Conservation (phyloP, 2,329 filamentous ascomycete genomes). For the Biscogniauxia sp. region DNA sequence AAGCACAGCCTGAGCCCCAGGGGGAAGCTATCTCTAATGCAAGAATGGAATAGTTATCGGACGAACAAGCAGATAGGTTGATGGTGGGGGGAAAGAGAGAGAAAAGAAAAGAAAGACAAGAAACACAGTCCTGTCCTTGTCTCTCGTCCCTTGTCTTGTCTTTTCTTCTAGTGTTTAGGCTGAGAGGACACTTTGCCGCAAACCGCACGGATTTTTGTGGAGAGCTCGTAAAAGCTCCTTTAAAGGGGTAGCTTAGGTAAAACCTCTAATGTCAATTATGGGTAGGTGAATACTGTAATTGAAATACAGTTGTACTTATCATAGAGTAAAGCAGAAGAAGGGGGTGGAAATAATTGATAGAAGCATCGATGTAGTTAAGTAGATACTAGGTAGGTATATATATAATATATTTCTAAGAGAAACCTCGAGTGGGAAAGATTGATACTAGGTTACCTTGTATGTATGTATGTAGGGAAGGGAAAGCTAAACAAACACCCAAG, state of each 20-base stretch:
- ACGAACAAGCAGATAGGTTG: neutral
- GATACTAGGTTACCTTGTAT: no score
- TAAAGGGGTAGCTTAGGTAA: neutral
- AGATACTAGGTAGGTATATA: no score
- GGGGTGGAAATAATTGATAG: no score
- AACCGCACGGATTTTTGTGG: slow-evolving; percentile 1
- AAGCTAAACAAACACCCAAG: no score
- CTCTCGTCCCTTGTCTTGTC: neutral
- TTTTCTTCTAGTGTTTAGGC: neutral
- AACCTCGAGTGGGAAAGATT: no score
- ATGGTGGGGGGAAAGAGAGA: neutral
- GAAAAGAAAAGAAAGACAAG: neutral
- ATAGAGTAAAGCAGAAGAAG: neutral
- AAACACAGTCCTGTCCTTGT: no score
- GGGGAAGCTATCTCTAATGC: slow-evolving; percentile 3
- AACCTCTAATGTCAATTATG: neutral
- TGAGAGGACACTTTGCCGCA: slow-evolving; percentile 32
- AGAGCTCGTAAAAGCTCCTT: neutral
- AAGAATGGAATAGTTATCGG: neutral
- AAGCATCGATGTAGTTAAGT: no score
- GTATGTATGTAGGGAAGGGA: no score
- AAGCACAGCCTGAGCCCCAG: slow-evolving; percentile 1
- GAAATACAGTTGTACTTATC: neutral
- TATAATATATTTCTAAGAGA: neutral
- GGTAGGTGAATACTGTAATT: no score